Conservation (phyloP, 768 basidiomycete species). For the Neoboletus brunneissimus region DNA sequence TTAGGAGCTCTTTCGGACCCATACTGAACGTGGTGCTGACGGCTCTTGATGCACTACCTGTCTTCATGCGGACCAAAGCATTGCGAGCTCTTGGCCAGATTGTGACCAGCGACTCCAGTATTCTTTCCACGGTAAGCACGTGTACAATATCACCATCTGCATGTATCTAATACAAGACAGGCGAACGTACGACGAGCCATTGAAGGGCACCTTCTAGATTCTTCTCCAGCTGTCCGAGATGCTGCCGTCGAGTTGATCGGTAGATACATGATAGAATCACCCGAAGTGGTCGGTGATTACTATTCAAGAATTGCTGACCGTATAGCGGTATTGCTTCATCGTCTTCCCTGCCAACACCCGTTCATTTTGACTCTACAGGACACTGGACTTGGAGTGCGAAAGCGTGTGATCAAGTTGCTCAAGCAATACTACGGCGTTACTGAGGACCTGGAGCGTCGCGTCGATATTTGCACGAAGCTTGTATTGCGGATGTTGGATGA, state of each 20-base stretch:
- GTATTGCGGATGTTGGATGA: slow-evolving; percentile 87
- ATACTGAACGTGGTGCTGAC: slow-evolving; percentile 77
- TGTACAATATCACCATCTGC: neutral
- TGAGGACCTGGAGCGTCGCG: slow-evolving; percentile 53
- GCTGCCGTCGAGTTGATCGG: slow-evolving; percentile 96
- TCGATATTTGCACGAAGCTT: slow-evolving; percentile 80
- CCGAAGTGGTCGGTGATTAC: slow-evolving; percentile 86
- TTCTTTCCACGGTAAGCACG: slow-evolving; percentile 65
- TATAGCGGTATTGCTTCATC: slow-evolving; percentile 62
- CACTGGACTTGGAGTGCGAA: slow-evolving; percentile 88
- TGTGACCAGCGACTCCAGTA: slow-evolving; percentile 81
- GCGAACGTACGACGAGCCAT: slow-evolving; percentile 80
- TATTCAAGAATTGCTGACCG: slow-evolving; percentile 86
- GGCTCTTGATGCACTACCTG: slow-evolving; percentile 79
- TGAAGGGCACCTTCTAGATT: slow-evolving; percentile 86
- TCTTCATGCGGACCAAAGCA: slow-evolving; percentile 94
- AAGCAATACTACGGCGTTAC: slow-evolving; percentile 75
- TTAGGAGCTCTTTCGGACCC: slow-evolving; percentile 79
- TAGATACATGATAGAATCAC: slow-evolving; percentile 91
- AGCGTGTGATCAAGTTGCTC: slow-evolving; percentile 93
- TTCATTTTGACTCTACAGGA: slow-evolving; percentile 52
- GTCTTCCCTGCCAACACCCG: neutral
- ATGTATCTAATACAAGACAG: slow-evolving; percentile 36
- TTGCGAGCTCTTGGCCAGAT: slow-evolving; percentile 86
- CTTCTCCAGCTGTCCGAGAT: slow-evolving; percentile 92